Evolutionary conservation across 176 grass and related monocot species (phyloP).

Genomic region (Zea luxurians): DNA sequence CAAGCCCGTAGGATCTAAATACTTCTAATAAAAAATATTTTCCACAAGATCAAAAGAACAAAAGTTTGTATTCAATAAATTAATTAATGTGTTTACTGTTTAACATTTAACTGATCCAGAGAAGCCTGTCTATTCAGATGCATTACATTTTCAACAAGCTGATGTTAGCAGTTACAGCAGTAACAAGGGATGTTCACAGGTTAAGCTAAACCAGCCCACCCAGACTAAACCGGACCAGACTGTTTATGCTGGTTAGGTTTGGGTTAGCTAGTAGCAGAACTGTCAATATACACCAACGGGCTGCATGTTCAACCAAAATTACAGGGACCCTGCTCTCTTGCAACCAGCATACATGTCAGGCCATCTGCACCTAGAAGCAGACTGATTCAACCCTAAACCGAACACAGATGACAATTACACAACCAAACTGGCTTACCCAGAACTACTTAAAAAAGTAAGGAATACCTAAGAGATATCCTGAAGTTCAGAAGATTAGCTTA

Average conservation of each 20-base stretch:
- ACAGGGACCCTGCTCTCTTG: neutral
- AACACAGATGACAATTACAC: neutral
- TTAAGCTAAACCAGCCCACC: neutral
- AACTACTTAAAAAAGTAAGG: neutral
- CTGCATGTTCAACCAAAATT: neutral
- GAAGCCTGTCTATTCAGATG: constrained; percentile 12
- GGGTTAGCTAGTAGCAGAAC: neutral
- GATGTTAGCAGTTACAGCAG: neutral
- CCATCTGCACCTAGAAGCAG: neutral
- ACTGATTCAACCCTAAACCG: neutral
- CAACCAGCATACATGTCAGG: neutral
- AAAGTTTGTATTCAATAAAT: neutral
- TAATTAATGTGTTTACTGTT: constrained; percentile 9
- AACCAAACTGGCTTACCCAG: neutral
- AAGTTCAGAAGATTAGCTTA: constrained; percentile 12
- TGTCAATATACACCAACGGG: neutral
- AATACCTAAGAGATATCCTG: neutral
- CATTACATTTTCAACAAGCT: neutral
- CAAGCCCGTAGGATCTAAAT: constrained; percentile 4
- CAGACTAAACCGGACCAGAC: neutral
- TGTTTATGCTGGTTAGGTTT: neutral
- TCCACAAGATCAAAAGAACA: neutral
- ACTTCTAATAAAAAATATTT: constrained; percentile 23
- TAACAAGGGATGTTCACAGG: neutral
- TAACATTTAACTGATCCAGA: neutral